Conservation (phyloP, 2,329 filamentous ascomycete genomes). For the Didymella keratinophila region DNA sequence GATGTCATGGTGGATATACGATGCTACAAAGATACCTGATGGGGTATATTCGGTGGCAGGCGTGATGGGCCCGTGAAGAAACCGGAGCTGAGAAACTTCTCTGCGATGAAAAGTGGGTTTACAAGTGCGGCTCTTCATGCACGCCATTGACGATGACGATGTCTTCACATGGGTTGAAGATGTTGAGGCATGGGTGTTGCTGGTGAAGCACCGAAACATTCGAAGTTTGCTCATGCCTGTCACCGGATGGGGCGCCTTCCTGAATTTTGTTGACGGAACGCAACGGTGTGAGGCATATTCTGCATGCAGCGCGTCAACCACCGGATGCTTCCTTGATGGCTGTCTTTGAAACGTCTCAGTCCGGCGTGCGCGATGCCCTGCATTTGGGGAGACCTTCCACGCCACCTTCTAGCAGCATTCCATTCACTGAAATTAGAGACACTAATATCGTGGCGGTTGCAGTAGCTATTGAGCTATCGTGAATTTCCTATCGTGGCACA, state of each 20-base stretch:
- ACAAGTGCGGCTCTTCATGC: constrained; percentile 15
- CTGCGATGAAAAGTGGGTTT: constrained; percentile 21
- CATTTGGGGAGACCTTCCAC: constrained; percentile 20
- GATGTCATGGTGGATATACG: constrained; percentile 15
- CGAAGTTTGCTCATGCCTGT: constrained; percentile 16
- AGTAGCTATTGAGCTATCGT: constrained; percentile 10
- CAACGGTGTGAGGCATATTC: constrained; percentile 5
- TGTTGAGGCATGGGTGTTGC: constrained; percentile 18
- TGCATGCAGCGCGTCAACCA: constrained; percentile 6
- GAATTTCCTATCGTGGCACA: constrained; percentile 11
- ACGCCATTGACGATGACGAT: constrained; percentile 18
- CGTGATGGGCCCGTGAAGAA: constrained; percentile 20
- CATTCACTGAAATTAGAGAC: constrained; percentile 3
- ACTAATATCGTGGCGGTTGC: constrained; percentile 8
- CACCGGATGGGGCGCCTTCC: not conserved
- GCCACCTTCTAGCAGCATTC: constrained; percentile 20
- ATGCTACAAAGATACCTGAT: constrained; percentile 12
- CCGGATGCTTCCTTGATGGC: constrained; percentile 4
- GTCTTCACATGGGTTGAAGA: constrained; percentile 4
- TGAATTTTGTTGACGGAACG: constrained; percentile 2
- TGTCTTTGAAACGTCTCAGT: constrained; percentile 8
- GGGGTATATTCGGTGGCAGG: constrained; percentile 11
- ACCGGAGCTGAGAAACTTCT: constrained; percentile 22
- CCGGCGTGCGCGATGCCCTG: constrained; percentile 6
- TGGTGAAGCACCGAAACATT: constrained; percentile 15